A percentile compares a stretch with the other conserved stretches of the same genome.
phyloP scores from a whole-genome alignment of 2,329 filamentous ascomycete genomes.

The Botrytis sinoallii region DNA sequence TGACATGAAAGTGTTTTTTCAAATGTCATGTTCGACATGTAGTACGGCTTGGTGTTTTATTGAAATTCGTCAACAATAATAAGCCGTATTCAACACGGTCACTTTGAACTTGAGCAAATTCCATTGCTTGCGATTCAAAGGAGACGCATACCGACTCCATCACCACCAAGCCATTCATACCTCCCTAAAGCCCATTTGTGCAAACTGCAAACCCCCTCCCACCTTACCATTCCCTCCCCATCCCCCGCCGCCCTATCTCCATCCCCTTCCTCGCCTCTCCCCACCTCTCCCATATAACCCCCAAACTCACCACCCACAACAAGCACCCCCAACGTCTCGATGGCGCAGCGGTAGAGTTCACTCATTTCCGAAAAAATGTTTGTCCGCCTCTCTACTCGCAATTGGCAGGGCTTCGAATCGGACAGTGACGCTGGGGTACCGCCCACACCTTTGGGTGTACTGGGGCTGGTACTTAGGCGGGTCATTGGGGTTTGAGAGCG shows the following conservation, averaged over 20 bases:
- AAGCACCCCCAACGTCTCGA: not conserved
- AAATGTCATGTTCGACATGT: not conserved
- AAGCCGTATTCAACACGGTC: not conserved
- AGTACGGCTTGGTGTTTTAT: not conserved
- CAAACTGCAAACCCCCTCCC: not conserved
- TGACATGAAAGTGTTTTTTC: not conserved
- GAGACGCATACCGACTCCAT: not conserved
- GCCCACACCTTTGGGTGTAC: not conserved
- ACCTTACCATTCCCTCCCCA: not conserved
- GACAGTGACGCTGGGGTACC: not conserved
- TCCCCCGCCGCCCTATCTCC: not conserved
- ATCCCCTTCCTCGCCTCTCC: not conserved
- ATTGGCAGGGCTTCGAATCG: not conserved
- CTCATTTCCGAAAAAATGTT: not conserved
- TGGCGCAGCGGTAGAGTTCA: not conserved
- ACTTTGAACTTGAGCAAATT: not conserved
- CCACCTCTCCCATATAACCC: not conserved
- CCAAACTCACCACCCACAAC: not conserved
- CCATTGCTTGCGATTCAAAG: not conserved
- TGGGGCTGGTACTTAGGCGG: not conserved
- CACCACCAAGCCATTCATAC: not conserved
- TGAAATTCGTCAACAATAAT: not conserved
- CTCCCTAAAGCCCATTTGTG: not conserved
- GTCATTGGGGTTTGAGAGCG: not conserved
- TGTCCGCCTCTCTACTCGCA: not conserved